Conservation (phyloP, 2,329 filamentous ascomycete genomes). For the Fusarium drepaniforme region DNA sequence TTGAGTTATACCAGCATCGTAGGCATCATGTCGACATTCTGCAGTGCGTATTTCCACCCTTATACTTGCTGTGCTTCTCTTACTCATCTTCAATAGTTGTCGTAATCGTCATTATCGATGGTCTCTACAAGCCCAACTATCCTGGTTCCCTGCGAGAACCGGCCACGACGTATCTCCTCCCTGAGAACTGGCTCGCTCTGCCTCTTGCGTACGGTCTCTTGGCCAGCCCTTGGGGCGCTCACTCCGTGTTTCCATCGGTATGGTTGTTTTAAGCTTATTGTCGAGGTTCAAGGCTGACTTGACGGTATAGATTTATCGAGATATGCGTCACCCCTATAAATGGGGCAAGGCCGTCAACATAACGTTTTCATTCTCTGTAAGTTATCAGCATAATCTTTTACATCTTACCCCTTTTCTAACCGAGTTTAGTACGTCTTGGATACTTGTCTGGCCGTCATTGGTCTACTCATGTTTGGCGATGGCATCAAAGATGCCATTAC, state of each 20-base stretch:
- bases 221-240: conserved; percentile 79
- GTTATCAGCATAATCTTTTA: conserved; percentile 41
- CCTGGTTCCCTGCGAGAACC: conserved; percentile 89
- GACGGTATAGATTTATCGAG: conserved; percentile 64
- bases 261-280: conserved; percentile 19
- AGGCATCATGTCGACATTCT: conserved; percentile 90
- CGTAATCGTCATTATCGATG: conserved; percentile 85
- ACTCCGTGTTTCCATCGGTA: conserved; percentile 83
- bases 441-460: conserved; percentile 82
- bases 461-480: conserved; percentile 95
- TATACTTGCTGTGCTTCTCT: not conserved
- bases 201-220: conserved; percentile 91
- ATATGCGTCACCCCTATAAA: conserved; percentile 82
- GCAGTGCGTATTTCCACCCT: conserved; percentile 71
- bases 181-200: conserved; percentile 86
- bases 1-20: conserved; percentile 92
- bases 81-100: conserved; percentile 69
- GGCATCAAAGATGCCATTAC: conserved; percentile 90
- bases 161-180: conserved; percentile 84
- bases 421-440: conserved; percentile 78
- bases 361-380: conserved; percentile 87
- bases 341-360: conserved; percentile 80
- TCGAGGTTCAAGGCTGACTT: conserved; percentile 4
- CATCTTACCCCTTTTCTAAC: conserved; percentile 5
- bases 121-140: conserved; percentile 81